A percentile compares a stretch with the other conserved stretches of the same genome.
These are phyloP conservation scores for Medicago lupulina DNA, from an alignment of 306 rosid genomes.

Conservation along the genomic window DNA sequence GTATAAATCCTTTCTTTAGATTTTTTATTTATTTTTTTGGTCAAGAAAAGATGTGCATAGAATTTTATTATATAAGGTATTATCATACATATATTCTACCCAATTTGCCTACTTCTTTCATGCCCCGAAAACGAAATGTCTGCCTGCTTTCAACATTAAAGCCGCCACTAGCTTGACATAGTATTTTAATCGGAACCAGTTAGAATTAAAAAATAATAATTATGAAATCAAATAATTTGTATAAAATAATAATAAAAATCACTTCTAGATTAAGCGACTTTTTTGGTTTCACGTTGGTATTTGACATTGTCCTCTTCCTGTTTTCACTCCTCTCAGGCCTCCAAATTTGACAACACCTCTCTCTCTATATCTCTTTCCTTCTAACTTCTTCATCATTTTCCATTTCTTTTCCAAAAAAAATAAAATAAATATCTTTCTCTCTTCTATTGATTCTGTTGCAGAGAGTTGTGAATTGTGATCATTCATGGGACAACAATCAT, in stretches of 20 bases:
- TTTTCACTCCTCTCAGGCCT: neutral
- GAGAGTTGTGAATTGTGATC: neutral
- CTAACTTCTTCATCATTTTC: neutral
- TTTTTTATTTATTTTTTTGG: no score
- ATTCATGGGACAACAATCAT: conserved; percentile 50
- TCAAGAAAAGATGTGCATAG: no score
- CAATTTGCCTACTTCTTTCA: neutral
- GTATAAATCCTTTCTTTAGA: no score
- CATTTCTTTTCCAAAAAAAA: neutral
- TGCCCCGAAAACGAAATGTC: neutral
- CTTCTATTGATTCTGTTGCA: neutral
- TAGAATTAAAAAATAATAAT: neutral
- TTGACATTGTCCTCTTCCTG: conserved; percentile 4
- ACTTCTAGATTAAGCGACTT: neutral
- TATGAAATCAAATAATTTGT: neutral
- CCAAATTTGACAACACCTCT: neutral
- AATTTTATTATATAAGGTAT: no score
- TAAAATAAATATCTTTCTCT: neutral
- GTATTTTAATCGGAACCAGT: neutral
- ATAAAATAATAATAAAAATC: neutral
- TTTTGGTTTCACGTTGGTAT: neutral
- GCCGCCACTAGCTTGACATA: neutral
- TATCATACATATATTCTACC: neutral
- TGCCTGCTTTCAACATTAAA: neutral
- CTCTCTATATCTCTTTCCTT: neutral